phyloP scores from a whole-genome alignment of 2,329 filamentous ascomycete genomes.

The Malbranchea zuffiana region DNA sequence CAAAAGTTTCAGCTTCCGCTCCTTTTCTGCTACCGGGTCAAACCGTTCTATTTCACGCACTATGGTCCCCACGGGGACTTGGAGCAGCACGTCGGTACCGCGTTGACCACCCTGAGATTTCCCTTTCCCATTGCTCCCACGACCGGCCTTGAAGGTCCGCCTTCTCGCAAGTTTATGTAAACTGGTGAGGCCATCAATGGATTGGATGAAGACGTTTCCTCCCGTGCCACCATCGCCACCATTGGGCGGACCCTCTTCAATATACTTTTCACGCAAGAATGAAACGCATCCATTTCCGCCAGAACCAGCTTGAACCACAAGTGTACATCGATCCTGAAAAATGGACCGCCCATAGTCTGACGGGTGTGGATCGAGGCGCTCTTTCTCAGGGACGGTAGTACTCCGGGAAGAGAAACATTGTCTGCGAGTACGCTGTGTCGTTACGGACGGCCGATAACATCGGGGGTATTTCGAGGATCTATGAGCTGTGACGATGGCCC shows the following conservation, averaged over 20 bases:
- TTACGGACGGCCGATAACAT: conserved; percentile 7
- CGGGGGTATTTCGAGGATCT: conserved; percentile 13
- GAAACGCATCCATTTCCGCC: conserved; percentile 92
- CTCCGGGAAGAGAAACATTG: background rate
- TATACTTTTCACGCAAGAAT: conserved; percentile 82
- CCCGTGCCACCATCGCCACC: conserved; percentile 89
- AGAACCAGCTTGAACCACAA: conserved; percentile 65
- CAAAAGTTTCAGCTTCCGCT: conserved; percentile 22
- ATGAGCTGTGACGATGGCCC: conserved; percentile 10
- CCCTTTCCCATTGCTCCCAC: conserved; percentile 38
- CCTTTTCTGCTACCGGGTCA: conserved; percentile 65
- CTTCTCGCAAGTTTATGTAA: conserved; percentile 79
- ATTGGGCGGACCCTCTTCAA: conserved; percentile 81
- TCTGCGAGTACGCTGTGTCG: conserved; percentile 7
- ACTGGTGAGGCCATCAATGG: conserved; percentile 79
- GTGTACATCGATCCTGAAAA: conserved; percentile 75
- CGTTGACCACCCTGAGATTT: conserved; percentile 53
- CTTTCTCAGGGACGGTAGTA: conserved; percentile 16
- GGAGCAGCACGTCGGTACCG: conserved; percentile 77
- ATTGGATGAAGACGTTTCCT: conserved; percentile 89
- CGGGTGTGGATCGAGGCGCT: conserved; percentile 67
- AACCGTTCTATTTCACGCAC: conserved; percentile 68
- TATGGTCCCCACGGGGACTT: conserved; percentile 86
- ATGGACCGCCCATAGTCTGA: conserved; percentile 73
- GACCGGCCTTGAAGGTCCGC: conserved; percentile 45